Base-by-base conservation (phyloP, 345 rosid species). In the Syzygium aromaticum region DNA sequence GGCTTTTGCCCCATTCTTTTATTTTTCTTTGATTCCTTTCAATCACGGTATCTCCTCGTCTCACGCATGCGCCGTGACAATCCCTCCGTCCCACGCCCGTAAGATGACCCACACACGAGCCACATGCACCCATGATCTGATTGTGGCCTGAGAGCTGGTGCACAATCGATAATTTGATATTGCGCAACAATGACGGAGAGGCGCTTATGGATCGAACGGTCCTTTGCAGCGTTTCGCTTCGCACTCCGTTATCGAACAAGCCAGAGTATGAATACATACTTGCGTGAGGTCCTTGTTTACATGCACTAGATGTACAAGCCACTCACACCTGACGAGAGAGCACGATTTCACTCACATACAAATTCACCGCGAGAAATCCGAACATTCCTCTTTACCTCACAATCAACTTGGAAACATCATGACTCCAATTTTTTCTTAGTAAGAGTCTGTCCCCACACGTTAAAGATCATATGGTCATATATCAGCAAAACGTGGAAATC, bases 281-380 rank as follows among this genome's bases (percentile, higher is more conserved):
- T 23, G 25, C 38, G 23, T 1, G 25, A 54, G 57, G 57, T 19
- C 8, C 57, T 54, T 7, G 57, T 54, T 9, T 19, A 19, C 57
- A 54, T 54, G 25, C 23, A 5, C 63, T 25, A 25, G 28, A 25
- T 25, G 63, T 11, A 57, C 12, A 23, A 5, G 6, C 28, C 63
- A 1, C 54, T 52, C 17, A 11, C 9, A 13, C 9, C 8, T 3
- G 33, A n/a, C 73, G n/a, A 4, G 33, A n/a, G 73, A 61, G 9
- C 38, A n/a, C 38, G 73, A 5, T 0, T 14, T 13, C 0, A 16
- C 4, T 8, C 16, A 0, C 30, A 3, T 30, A 2, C 64, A 28
- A 27, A 0, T 13, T 28, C 12, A 27, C 30, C 16, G 5, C 16
- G 30, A 6, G 14, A 25, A 25, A 57, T 57, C 63, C 23, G 63